Percentiles rank a stretch among this genome's conserved stretches.
Evolutionary conservation across 2,329 filamentous ascomycete species (phyloP).

Genomic region (Cladophialophora immunda): DNA sequence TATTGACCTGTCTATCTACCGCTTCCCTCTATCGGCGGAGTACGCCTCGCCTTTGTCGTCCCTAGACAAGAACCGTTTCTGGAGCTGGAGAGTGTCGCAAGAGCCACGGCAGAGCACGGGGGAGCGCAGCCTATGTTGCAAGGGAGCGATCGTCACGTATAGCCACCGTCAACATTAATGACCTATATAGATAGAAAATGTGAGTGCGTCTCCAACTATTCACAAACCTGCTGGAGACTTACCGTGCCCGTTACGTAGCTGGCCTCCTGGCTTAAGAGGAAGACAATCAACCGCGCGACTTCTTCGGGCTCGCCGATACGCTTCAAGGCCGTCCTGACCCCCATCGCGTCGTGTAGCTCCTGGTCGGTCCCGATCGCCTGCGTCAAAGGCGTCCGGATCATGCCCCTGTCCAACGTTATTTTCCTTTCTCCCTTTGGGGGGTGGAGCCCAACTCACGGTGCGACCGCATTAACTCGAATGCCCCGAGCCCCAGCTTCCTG

Average conservation of each 20-base stretch:
- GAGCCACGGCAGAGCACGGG: no score
- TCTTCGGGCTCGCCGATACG: slow-evolving; percentile 15
- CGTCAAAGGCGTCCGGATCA: slow-evolving; percentile 8
- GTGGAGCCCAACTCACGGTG: slow-evolving; percentile 4
- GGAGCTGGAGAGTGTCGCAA: no score
- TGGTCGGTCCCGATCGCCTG: background rate
- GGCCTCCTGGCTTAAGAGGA: slow-evolving; percentile 11
- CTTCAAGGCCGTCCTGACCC: background rate
- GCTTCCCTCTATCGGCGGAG: no score
- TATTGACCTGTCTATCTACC: no score
- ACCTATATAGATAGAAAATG: slow-evolving; percentile 1
- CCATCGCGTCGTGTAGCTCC: background rate
- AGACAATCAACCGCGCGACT: slow-evolving; percentile 12
- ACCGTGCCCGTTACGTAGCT: slow-evolving; percentile 6
- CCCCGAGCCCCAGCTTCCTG: slow-evolving; percentile 44
- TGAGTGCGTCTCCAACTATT: background rate
- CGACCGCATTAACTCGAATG: slow-evolving; percentile 47
- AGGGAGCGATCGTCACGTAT: background rate
- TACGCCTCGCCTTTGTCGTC: slow-evolving; percentile 57
- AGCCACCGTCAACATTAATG: slow-evolving; percentile 3
- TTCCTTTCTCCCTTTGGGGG: background rate
- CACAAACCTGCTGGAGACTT: background rate
- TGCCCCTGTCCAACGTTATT: slow-evolving; percentile 7
- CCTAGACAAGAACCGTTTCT: slow-evolving; percentile 43
- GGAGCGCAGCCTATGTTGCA: no score